These are phyloP conservation scores for Ceratobasidium sp. DNA, from an alignment of 1,284 basidiomycete genomes.

Conservation along the genomic window DNA sequence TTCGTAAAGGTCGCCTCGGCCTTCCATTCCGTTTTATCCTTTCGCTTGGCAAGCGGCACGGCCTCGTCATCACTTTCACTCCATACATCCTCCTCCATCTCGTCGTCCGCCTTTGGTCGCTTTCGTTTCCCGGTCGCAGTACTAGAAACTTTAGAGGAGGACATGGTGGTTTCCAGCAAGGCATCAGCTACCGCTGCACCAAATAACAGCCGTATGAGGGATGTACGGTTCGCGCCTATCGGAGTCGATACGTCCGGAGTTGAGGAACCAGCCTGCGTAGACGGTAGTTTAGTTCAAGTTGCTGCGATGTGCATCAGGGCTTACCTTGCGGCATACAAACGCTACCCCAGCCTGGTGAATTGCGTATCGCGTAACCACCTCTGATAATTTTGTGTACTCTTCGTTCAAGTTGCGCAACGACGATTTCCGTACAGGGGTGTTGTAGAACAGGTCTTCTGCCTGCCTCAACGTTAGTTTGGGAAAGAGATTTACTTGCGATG, in stretches of 20 bases:
- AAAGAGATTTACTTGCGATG: slow-evolving; percentile 8
- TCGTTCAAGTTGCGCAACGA: slow-evolving; percentile 89
- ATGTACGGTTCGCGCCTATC: slow-evolving; percentile 70
- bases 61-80: slow-evolving; percentile 51
- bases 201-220: slow-evolving; percentile 85
- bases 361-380: slow-evolving; percentile 95
- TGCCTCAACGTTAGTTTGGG: slow-evolving; percentile 54
- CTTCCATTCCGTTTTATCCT: slow-evolving; percentile 62
- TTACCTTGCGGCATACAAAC: slow-evolving; percentile 91
- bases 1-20: slow-evolving; percentile 85
- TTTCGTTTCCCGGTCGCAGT: slow-evolving; percentile 46
- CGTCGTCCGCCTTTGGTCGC: slow-evolving; percentile 52
- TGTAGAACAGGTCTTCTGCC: slow-evolving; percentile 97
- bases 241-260: slow-evolving; percentile 88
- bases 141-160: slow-evolving; percentile 41
- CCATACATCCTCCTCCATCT: slow-evolving; percentile 52
- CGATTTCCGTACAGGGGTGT: slow-evolving; percentile 87
- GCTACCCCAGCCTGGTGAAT: slow-evolving; percentile 90
- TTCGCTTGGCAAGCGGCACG: slow-evolving; percentile 42
- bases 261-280: slow-evolving; percentile 69
- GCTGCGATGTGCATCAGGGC: slow-evolving; percentile 36
- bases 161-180: slow-evolving; percentile 67
- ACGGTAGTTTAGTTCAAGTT: not conserved
- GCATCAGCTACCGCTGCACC: slow-evolving; percentile 85
- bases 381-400: slow-evolving; percentile 91